These are phyloP conservation scores for Erodium moschatum DNA, from an alignment of 441 rosid species.

Conservation along the genomic window DNA sequence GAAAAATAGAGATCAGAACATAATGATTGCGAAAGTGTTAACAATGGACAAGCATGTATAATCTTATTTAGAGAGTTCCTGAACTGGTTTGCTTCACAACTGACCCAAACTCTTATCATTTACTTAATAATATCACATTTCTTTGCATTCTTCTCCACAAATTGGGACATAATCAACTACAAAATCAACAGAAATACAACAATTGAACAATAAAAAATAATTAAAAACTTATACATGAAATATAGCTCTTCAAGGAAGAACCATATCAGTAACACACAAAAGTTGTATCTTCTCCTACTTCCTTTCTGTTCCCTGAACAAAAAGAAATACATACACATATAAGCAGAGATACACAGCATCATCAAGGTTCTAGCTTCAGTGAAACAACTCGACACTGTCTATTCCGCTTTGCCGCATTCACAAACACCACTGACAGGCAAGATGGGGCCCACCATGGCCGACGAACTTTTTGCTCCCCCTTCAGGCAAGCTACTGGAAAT, in stretches of 20 bases:
- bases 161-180: conserved; percentile 18
- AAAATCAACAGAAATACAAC: conserved; percentile 23
- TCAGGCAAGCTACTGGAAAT: conserved; percentile 78
- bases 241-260: background rate
- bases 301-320: conserved; percentile 26
- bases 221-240: conserved; percentile 2
- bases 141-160: no score
- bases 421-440: conserved; percentile 67
- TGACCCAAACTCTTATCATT: no score
- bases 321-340: conserved; percentile 30
- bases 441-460: conserved; percentile 99
- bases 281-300: conserved; percentile 18
- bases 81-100: no score
- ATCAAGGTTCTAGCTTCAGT: conserved; percentile 78
- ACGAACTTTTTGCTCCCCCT: conserved; percentile 92
- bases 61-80: no score
- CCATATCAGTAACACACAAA: conserved; percentile 20
- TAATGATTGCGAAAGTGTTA: no score
- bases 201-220: background rate
- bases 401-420: conserved; percentile 81
- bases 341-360: conserved; percentile 24
- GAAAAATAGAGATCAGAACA: no score
- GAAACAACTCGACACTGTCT: conserved; percentile 93
- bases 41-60: no score
- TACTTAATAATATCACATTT: no score